Conservation (phyloP, 495 filamentous ascomycete species). For the Neurospora sp. region DNA sequence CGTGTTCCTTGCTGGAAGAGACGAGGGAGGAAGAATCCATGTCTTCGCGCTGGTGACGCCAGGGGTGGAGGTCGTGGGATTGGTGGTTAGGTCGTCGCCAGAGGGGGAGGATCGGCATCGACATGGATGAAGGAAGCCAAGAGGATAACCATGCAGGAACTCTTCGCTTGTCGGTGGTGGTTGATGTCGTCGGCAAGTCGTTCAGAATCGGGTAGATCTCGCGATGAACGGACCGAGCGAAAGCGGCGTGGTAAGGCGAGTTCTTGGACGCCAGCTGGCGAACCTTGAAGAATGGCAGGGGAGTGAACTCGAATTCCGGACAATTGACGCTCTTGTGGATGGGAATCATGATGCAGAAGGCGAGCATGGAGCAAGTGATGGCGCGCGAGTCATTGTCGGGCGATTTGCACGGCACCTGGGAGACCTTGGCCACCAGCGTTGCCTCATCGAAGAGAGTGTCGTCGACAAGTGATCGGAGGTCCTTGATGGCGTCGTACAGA, state of each 20-base stretch:
- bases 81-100: conserved; percentile 4
- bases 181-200: conserved; percentile 21
- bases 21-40: neutral
- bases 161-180: conserved; percentile 8
- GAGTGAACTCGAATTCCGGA: conserved; percentile 31
- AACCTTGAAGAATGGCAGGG: conserved; percentile 39
- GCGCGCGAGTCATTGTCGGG: conserved; percentile 11
- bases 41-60: neutral
- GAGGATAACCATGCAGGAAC: neutral
- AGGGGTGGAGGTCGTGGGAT: neutral
- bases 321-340: conserved; percentile 26
- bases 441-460: conserved; percentile 35
- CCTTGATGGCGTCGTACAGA: conserved; percentile 25
- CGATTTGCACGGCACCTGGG: conserved; percentile 30
- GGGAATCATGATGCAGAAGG: conserved; percentile 35
- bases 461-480: conserved; percentile 27
- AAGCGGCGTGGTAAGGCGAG: conserved; percentile 31
- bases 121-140: neutral
- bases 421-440: conserved; percentile 24
- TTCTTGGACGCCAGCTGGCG: conserved; percentile 35
- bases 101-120: neutral
- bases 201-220: conserved; percentile 33
- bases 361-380: conserved; percentile 28
- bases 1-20: conserved; percentile 8
- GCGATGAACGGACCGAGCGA: conserved; percentile 34